A percentile compares a stretch with the other conserved stretches of the same genome.
These are phyloP conservation scores for Suhomyces sp. DNA, from an alignment of 805 yeast species.

Conservation along the genomic window DNA sequence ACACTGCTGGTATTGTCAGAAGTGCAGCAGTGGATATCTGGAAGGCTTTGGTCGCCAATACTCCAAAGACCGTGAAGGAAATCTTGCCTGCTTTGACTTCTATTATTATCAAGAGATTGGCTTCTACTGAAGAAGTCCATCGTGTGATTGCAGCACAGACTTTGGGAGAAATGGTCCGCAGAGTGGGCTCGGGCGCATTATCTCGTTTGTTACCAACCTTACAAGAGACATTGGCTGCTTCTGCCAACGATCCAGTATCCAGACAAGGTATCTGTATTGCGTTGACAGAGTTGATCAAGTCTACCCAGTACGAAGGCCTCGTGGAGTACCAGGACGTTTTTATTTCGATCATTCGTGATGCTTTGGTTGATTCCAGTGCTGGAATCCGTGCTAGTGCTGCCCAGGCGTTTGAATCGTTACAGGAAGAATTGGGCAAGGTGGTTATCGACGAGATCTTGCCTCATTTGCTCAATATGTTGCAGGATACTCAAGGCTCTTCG, in stretches of 20 bases:
- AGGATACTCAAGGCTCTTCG: conserved; percentile 37
- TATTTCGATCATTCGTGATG: conserved; percentile 70
- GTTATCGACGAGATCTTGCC: conserved; percentile 92
- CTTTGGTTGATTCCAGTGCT: conserved; percentile 71
- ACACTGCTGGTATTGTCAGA: conserved; percentile 81
- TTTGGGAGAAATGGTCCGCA: conserved; percentile 88
- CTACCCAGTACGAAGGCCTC: conserved; percentile 62
- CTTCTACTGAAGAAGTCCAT: conserved; percentile 74
- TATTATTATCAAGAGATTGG: conserved; percentile 77
- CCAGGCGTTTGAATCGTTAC: conserved; percentile 82
- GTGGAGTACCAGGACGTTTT: conserved; percentile 63
- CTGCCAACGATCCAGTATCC: conserved; percentile 65
- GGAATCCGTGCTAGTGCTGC: conserved; percentile 91
- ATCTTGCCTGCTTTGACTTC: conserved; percentile 80
- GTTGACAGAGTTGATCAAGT: conserved; percentile 74
- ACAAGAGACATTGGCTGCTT: conserved; percentile 56
- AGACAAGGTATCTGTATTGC: conserved; percentile 98
- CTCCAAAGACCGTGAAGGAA: conserved; percentile 92
- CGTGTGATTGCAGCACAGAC: conserved; percentile 90
- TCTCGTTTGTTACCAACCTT: conserved; percentile 82
- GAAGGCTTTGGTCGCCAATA: conserved; percentile 94
- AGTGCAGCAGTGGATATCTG: conserved; percentile 89
- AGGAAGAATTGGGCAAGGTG: conserved; percentile 72
- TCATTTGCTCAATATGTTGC: conserved; percentile 67
- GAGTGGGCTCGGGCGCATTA: conserved; percentile 88